Evolutionary conservation across 2,329 filamentous ascomycete genomes (phyloP), one percentile per base, ranked within the genome.

Genomic region (Coniochaeta sp.): DNA sequence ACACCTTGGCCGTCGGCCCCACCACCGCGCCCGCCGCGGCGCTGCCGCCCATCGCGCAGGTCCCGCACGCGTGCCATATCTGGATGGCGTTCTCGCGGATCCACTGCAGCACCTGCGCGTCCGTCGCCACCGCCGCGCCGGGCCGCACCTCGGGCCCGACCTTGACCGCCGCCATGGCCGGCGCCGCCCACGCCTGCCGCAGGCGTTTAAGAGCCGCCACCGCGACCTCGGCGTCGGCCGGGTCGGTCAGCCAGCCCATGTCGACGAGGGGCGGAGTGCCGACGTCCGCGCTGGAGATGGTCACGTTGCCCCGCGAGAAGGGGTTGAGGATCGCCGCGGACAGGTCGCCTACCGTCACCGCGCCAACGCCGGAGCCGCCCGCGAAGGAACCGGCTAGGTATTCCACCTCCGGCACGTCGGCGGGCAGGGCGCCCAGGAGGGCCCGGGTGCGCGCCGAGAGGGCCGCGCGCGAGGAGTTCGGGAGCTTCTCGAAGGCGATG

Each of bases 81-180:
- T n/a, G 16, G 38, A 42, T n/a, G 2, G n/a, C 16, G 9, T 26
- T 47, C 19, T 47, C 42, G 4, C 66, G 65, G 34, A 75, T 67
- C 36, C 70, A 61, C 10, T 69, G 65, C 40, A 77, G 64, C 14
- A 82, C 75, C 59, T 80, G 67, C 22, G 64, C 72, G 61, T 82
- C 77, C 0, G 73, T 74, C 32, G 72, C 63, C 26, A 76, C 64
- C 30, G 73, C 64, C 2, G 58, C 24, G 3, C 79, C 73, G 1
- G 78, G 74, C 60, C 71, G 70, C 38, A 68, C 65, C 62, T 79
- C 77, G 0, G 68, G 64, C 0, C 73, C 74, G 10, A 71, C 61
- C 5, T 69, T 63, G n/a, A 77, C 68, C 2, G 66, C 58, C 10
- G 64, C 60, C 61, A 75, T 68, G 4, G 64, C 71, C 7, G 64